Evolutionary conservation across 2,329 filamentous ascomycete species (phyloP).

Genomic region (Aspergillus novoparasiticus): DNA sequence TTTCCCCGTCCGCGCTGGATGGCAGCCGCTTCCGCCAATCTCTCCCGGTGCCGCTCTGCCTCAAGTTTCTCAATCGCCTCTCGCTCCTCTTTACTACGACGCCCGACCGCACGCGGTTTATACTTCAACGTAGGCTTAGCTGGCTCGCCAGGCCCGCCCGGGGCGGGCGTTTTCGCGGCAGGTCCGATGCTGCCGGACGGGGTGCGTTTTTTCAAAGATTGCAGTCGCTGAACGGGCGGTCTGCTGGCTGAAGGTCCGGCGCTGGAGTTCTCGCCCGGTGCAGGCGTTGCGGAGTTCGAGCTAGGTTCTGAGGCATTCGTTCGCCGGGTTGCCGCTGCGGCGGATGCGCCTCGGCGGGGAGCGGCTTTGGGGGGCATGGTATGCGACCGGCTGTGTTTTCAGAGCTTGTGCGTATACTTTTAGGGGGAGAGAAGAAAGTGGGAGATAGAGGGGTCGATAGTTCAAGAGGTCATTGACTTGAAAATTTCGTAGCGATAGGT

Average conservation of each 20-base stretch:
- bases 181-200: slow-evolving; percentile 41
- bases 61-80: slow-evolving; percentile 47
- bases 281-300: slow-evolving; percentile 18
- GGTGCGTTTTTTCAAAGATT: slow-evolving; percentile 44
- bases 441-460: background rate
- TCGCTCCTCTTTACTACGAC: slow-evolving; percentile 50
- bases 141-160: slow-evolving; percentile 27
- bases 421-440: background rate
- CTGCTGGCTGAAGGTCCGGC: slow-evolving; percentile 18
- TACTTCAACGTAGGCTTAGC: slow-evolving; percentile 46
- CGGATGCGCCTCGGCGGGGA: slow-evolving; percentile 26
- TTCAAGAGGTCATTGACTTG: background rate
- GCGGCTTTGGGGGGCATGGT: slow-evolving; percentile 39
- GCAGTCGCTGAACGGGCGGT: slow-evolving; percentile 44
- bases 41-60: slow-evolving; percentile 42
- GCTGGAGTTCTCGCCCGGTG: background rate
- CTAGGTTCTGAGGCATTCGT: slow-evolving; percentile 14
- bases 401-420: background rate
- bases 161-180: slow-evolving; percentile 17
- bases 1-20: slow-evolving; percentile 38
- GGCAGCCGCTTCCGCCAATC: slow-evolving; percentile 44
- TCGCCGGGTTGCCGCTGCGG: slow-evolving; percentile 23
- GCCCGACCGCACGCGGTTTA: slow-evolving; percentile 44
- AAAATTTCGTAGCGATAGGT: background rate
- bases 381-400: background rate